These are phyloP conservation scores for Apiospora marii DNA, from an alignment of 2,329 filamentous ascomycete genomes.

Conservation along the genomic window DNA sequence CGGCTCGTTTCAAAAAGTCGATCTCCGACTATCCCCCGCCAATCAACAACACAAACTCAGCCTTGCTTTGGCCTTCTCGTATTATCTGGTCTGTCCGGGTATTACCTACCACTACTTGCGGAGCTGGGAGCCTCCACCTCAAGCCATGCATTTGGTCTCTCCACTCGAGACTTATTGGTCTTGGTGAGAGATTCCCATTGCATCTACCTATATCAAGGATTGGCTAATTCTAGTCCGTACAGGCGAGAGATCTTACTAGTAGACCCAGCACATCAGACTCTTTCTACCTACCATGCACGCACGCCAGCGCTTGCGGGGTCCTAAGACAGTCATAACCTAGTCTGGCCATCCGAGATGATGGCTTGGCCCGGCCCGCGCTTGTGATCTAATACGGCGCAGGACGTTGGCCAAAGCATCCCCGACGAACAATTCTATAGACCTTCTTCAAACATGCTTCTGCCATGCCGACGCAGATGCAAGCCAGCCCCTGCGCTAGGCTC, in stretches of 20 bases:
- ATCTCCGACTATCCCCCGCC: neutral
- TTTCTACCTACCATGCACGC: neutral
- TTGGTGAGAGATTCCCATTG: neutral
- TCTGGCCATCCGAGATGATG: conserved; percentile 3
- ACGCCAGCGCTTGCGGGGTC: neutral
- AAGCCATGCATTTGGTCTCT: neutral
- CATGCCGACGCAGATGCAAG: conserved; percentile 1
- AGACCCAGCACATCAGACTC: neutral
- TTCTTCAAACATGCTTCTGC: neutral
- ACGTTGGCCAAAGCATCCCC: conserved; percentile 15
- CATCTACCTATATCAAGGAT: neutral
- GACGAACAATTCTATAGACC: neutral
- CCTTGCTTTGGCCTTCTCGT: conserved; percentile 19
- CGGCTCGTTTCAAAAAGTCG: conserved; percentile 17
- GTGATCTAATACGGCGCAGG: neutral
- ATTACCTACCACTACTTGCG: neutral
- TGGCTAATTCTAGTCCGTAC: too few relatives aligned
- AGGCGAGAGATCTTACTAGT: neutral
- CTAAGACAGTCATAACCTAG: neutral
- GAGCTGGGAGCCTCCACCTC: neutral
- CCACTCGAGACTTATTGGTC: neutral
- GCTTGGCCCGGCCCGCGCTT: conserved; percentile 6
- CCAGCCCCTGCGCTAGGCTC: neutral
- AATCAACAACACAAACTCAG: conserved; percentile 7
- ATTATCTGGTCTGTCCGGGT: neutral